Base-by-base conservation (phyloP, 345 rosid species). In the Sonneratia caseolaris region DNA sequence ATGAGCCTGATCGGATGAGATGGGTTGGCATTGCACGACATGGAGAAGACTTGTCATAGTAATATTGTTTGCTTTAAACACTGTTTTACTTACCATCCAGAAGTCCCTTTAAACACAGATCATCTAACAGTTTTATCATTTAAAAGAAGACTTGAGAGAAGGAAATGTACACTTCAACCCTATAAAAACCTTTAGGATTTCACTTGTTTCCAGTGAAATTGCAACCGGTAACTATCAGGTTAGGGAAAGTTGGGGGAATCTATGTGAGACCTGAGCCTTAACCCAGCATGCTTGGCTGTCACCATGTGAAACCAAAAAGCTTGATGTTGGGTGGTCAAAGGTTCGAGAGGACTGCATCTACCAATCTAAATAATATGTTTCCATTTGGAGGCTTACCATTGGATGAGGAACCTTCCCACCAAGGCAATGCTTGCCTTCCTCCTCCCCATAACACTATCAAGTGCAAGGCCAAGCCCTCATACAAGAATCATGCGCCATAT, bases 241-340 rank as follows among this genome's bases (percentile, higher is more conserved):
- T 40, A 40, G 71, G 24, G 22, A 19, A 32, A 45, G 55, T 51
- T 7, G 62, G 24, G 16, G 14, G 11, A 43, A 70, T 38, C 1
- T 70, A 32, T 22, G 48, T 2, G 72, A 68, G 64, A 72, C 49
- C 24, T 51, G 45, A 72, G 75, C 69, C 68, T 18, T 53, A 27
- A 72, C 69, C 75, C 18, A 47, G 37, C 61, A 49, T 5, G 64
- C 53, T 49, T 59, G 53, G 62, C 61, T 53, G 70, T 32, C 70
- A 70, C 66, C 70, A 64, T 70, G 77, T 75, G 73, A 27, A 68
- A 22, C 69, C 66, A 37, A 38, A 15, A 10, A 57, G 9, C 47
- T 24, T 38, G 38, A 16, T 37, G 73, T 38, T 66, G 32, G 73
- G n/a, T 55, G 68, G 73, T 64, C 73, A 75, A 49, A 64, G 70